Base-by-base conservation (phyloP, 106 monocot species). In the Gastrodia elata region DNA sequence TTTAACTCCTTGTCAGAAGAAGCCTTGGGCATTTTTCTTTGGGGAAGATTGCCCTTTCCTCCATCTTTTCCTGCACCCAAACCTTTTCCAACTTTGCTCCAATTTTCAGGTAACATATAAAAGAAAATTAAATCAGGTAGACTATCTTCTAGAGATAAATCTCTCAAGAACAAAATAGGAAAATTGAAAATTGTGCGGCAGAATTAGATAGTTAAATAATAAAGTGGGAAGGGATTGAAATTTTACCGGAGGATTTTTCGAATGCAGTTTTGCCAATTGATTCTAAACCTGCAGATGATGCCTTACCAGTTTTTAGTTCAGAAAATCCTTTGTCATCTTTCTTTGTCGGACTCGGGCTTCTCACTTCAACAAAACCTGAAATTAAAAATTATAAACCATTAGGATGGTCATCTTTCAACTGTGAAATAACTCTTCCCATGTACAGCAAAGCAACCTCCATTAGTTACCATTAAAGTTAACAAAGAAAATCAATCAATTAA, bases 1-100 rank as follows among this genome's bases (percentile, higher is more conserved):
- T 82, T 90, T 69, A 82, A 28, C 15, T 87, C 90, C n/a, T 77
- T 78, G 36, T 84, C 87, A 14, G 68, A 30, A 16, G 76, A 65
- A 73, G 80, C 37, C n/a, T 73, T 76, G 9, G 56, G 40, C 35
- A 74, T 9, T 52, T 77, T 39, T 68, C 82, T 36, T 37, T 65
- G 75, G 27, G 79, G 78, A 15, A 75, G 5, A 26, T 69, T 74
- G 3, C 71, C 85, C 72, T 85, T 85, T 75, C 82, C 87, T 7
- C 78, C 83, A 76, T 43, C 74, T 39, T 87, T 91, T 16, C 84
- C 83, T 14, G 77, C 41, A 40, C 57, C 82, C 35, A 35, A 81
- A 58, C 46, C 58, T 25, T 80, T 82, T 76, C 82, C 77, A 28
- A 80, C 84, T 74, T 80, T 85, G 69, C 77, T 71, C 44, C 27